A percentile compares a stretch with the other conserved stretches of the same genome.
These are phyloP conservation scores for Oryza officinalis DNA, from an alignment of 176 grass and related monocot genomes.

Conservation along the genomic window DNA sequence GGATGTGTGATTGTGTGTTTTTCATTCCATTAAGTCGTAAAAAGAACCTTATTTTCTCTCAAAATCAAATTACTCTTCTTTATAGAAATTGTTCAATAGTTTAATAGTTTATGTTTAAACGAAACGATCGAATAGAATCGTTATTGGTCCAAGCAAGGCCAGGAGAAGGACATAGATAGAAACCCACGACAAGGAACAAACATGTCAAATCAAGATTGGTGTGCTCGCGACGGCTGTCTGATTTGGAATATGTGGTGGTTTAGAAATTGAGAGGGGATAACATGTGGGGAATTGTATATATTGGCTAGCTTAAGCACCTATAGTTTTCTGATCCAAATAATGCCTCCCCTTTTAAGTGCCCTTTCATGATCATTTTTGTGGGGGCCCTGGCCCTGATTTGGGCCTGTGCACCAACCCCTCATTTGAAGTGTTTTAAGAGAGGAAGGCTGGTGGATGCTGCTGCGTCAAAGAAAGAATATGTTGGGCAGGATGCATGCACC, in stretches of 20 bases:
- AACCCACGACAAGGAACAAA: conserved; percentile 12
- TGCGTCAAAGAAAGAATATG: neutral
- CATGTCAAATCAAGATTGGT: conserved; percentile 26
- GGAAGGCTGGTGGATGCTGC: conserved; percentile 56
- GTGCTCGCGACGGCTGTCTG: conserved; percentile 7
- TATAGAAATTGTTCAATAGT: neutral
- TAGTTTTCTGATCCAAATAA: conserved; percentile 38
- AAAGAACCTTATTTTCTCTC: no score
- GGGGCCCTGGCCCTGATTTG: conserved; percentile 33
- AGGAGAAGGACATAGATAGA: neutral
- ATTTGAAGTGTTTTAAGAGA: conserved; percentile 22
- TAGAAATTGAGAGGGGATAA: neutral
- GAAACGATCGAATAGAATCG: neutral
- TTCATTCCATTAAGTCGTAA: no score
- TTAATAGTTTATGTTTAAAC: neutral
- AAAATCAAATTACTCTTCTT: neutral
- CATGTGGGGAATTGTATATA: neutral
- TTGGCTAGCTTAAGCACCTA: neutral
- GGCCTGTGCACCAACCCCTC: conserved; percentile 40
- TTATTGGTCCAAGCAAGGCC: neutral
- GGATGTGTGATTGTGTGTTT: no score
- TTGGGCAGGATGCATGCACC: conserved; percentile 55
- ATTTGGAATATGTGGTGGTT: conserved; percentile 16
- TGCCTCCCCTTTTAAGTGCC: conserved; percentile 29
- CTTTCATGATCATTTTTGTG: conserved; percentile 27